Evolutionary conservation across 495 filamentous ascomycete genomes (phyloP).

Genomic region (Tuber magnatum): DNA sequence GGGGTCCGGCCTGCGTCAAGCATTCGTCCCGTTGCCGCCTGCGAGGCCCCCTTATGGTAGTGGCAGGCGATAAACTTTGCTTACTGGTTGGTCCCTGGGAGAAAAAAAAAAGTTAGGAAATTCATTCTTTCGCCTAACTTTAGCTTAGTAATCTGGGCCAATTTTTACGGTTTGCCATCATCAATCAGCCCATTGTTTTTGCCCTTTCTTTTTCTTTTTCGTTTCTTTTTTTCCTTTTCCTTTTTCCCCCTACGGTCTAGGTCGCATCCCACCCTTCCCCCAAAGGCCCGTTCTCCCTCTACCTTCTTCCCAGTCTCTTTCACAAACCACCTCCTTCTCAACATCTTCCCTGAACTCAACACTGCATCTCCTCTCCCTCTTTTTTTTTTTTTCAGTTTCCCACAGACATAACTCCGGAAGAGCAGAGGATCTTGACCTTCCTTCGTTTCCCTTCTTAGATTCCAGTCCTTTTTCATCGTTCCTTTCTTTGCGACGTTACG

Average conservation of each 20-base stretch:
- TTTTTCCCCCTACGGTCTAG: constrained; percentile 14
- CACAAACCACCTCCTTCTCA: constrained; percentile 29
- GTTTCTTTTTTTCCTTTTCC: constrained; percentile 32
- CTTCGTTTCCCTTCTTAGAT: constrained; percentile 42
- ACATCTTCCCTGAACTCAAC: constrained; percentile 29
- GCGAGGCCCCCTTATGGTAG: background rate
- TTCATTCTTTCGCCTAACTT: constrained; percentile 28
- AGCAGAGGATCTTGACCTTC: constrained; percentile 45
- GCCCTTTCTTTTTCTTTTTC: constrained; percentile 25
- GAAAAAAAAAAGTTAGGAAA: constrained; percentile 10
- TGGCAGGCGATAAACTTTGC: background rate
- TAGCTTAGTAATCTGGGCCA: background rate
- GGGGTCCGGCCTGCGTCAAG: background rate
- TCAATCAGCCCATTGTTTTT: constrained; percentile 30
- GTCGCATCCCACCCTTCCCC: constrained; percentile 34
- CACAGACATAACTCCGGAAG: constrained; percentile 46
- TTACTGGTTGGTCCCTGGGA: constrained; percentile 30
- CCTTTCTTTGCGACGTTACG: constrained; percentile 43
- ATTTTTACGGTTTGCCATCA: constrained; percentile 14
- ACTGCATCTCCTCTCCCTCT: constrained; percentile 39
- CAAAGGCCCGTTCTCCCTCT: constrained; percentile 34
- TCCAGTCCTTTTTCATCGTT: constrained; percentile 42
- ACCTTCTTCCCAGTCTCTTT: constrained; percentile 31
- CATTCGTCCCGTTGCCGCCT: background rate
- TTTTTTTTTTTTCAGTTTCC: constrained; percentile 47